Evolutionary conservation across 2,329 filamentous ascomycete species (phyloP).

Genomic region (Cylindrodendrum hubeiense): DNA sequence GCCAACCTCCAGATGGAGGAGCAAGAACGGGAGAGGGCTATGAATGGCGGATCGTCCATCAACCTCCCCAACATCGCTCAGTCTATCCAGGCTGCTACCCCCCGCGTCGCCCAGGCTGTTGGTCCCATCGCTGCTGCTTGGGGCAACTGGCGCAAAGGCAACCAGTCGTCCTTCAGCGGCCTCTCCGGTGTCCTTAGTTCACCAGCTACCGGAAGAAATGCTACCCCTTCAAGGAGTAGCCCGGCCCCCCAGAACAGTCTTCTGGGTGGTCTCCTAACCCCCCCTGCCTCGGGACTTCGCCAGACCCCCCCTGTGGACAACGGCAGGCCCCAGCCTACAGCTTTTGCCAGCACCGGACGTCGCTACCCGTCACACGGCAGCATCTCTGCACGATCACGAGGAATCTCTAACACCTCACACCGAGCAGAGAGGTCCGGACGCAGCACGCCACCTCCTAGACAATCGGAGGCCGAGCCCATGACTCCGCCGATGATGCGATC

Average conservation of each 20-base stretch:
- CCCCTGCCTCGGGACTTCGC: constrained; percentile 81
- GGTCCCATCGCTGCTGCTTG: constrained; percentile 88
- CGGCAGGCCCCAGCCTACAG: constrained; percentile 65
- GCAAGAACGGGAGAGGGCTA: constrained; percentile 89
- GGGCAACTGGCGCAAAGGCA: constrained; percentile 89
- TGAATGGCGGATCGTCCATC: constrained; percentile 76
- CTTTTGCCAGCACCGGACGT: constrained; percentile 71
- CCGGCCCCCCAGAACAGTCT: constrained; percentile 68
- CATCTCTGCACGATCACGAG: constrained; percentile 39
- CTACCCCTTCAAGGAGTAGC: constrained; percentile 72
- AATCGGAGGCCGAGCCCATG: constrained; percentile 57
- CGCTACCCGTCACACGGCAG: constrained; percentile 64
- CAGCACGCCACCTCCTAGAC: constrained; percentile 54
- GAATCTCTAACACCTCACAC: constrained; percentile 48
- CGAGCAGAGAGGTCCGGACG: constrained; percentile 32
- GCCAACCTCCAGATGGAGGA: constrained; percentile 98
- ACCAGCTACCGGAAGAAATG: constrained; percentile 54
- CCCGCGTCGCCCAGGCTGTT: constrained; percentile 86
- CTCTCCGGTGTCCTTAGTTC: constrained; percentile 62
- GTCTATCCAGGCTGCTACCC: constrained; percentile 82
- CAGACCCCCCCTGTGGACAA: constrained; percentile 64
- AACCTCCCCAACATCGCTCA: constrained; percentile 82
- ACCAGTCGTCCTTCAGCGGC: constrained; percentile 62
- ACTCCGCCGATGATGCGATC: constrained; percentile 74
- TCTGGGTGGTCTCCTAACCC: constrained; percentile 86